Evolutionary conservation across 805 yeast species (phyloP).

Genomic region (Candida silvicultrix): DNA sequence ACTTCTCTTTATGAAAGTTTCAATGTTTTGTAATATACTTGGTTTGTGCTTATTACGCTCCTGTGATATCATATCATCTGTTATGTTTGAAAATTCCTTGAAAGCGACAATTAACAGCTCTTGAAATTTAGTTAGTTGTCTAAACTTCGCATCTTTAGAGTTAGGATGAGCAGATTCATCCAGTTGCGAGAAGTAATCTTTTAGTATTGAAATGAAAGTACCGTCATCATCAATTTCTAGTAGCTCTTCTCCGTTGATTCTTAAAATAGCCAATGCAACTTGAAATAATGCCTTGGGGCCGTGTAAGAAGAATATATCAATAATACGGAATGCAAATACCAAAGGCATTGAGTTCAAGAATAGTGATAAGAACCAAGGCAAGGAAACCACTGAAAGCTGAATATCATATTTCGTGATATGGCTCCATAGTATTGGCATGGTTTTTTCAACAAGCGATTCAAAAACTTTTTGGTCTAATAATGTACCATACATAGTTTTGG

Average conservation of each 20-base stretch:
- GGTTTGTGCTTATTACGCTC: conserved; percentile 68
- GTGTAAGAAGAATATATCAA: conserved; percentile 84
- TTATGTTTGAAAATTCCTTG: conserved; percentile 77
- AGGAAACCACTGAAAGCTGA: conserved; percentile 84
- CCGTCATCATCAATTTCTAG: conserved; percentile 87
- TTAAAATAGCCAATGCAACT: conserved; percentile 85
- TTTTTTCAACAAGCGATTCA: conserved; percentile 81
- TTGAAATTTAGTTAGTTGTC: conserved; percentile 77
- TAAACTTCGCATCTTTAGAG: conserved; percentile 54
- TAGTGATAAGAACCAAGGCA: conserved; percentile 94
- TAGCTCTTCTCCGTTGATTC: conserved; percentile 81
- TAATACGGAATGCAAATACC: conserved; percentile 84
- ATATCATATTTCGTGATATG: conserved; percentile 78
- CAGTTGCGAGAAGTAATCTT: conserved; percentile 70
- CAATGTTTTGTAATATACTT: conserved; percentile 79
- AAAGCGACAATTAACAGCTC: conserved; percentile 87
- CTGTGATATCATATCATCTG: conserved; percentile 65
- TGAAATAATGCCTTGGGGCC: conserved; percentile 90
- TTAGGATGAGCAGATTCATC: conserved; percentile 77
- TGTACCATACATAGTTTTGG: conserved; percentile 97
- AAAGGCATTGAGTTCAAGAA: conserved; percentile 92
- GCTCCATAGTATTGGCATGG: conserved; percentile 83
- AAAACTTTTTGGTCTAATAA: conserved; percentile 89
- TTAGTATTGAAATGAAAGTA: conserved; percentile 76
- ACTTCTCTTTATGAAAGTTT: conserved; percentile 84